Conservation (phyloP, 2,329 filamentous ascomycete species). For the Grosmannia clavigera region DNA sequence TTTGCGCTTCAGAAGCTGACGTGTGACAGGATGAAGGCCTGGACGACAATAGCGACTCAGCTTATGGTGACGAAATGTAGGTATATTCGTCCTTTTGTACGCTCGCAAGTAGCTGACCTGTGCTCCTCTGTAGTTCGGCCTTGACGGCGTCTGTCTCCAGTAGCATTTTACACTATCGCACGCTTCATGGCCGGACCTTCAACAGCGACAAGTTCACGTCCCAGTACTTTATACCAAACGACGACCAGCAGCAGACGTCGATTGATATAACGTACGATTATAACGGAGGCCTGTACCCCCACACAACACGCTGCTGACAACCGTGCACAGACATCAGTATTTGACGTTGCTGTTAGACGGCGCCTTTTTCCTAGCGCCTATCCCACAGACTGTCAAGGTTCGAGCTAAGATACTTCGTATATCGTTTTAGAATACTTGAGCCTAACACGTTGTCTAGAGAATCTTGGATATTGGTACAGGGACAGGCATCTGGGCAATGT, state of each 20-base stretch:
- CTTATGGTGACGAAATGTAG: too few species aligned
- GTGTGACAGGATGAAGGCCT: too few species aligned
- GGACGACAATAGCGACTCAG: too few species aligned
- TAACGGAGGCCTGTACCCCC: not conserved
- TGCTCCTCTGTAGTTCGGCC: too few species aligned
- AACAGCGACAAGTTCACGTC: not conserved
- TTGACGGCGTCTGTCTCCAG: not conserved
- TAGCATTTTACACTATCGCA: not conserved
- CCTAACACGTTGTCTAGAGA: constrained; percentile 14
- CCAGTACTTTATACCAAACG: not conserved
- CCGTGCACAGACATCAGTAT: not conserved
- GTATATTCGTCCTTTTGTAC: too few species aligned
- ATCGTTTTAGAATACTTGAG: too few species aligned
- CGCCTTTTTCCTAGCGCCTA: not conserved
- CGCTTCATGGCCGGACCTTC: not conserved
- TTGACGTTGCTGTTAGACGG: not conserved
- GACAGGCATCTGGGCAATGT: constrained; percentile 21
- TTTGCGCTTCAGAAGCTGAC: too few species aligned
- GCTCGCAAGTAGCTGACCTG: too few species aligned
- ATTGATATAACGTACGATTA: not conserved
- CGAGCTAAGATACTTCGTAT: not conserved
- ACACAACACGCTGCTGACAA: not conserved
- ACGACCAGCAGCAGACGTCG: not conserved
- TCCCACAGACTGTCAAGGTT: not conserved
- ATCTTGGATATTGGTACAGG: constrained; percentile 37